Conservation (phyloP, 495 filamentous ascomycete species). For the Xylaria longipes region DNA sequence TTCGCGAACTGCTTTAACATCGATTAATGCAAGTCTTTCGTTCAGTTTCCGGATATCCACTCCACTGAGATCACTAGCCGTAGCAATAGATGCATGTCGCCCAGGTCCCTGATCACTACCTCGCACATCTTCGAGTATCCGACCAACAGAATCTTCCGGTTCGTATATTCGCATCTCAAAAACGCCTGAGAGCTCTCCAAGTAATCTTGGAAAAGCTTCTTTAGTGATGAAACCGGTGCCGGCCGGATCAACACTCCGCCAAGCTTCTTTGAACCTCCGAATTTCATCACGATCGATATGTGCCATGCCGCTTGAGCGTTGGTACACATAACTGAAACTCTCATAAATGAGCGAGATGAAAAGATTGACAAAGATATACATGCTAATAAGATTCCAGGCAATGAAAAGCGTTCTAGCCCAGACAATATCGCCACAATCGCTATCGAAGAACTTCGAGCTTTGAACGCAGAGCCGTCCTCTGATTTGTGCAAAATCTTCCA, state of each 20-base stretch:
- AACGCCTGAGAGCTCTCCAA: constrained; percentile 90
- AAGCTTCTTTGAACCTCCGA: constrained; percentile 96
- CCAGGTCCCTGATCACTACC: constrained; percentile 56
- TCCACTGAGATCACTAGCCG: constrained; percentile 59
- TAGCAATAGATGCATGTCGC: constrained; percentile 61
- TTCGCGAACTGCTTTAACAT: constrained; percentile 72
- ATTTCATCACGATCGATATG: constrained; percentile 90
- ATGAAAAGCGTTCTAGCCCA: constrained; percentile 93
- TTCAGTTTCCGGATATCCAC: constrained; percentile 82
- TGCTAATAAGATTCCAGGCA: constrained; percentile 98
- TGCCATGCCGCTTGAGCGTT: constrained; percentile 85
- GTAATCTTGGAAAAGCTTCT: constrained; percentile 85
- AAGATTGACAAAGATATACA: constrained; percentile 99
- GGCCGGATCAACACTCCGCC: constrained; percentile 91
- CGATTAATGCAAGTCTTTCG: constrained; percentile 74
- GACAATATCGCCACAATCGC: constrained; percentile 87
- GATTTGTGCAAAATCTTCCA: constrained; percentile 93
- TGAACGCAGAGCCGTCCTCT: constrained; percentile 76
- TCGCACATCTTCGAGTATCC: constrained; percentile 82
- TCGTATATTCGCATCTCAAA: constrained; percentile 99
- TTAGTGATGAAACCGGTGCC: constrained; percentile 92
- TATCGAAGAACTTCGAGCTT: constrained; percentile 70
- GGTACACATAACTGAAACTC: constrained; percentile 99
- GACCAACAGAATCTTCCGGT: constrained; percentile 80
- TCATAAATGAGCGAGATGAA: constrained; percentile 99